Evolutionary conservation across 345 rosid genomes (phyloP), one percentile per base, ranked within the genome.

Genomic region (Eucalyptus polybractea): DNA sequence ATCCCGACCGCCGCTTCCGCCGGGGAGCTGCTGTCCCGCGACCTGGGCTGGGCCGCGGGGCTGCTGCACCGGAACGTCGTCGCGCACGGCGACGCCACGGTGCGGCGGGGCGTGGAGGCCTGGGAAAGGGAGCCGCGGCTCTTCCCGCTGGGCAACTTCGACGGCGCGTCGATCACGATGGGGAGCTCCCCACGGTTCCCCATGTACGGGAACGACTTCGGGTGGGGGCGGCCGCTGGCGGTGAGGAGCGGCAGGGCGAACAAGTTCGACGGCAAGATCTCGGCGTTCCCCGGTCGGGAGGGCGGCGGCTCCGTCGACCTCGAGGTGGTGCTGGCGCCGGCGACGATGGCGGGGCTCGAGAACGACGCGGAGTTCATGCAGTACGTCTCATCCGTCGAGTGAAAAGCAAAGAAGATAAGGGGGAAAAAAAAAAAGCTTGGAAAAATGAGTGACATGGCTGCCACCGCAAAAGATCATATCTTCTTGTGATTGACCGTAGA

Each of bases 121-220:
- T 98, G 99, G 99, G 99, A 96, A 90, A 94, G 86, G 25, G 89
- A 93, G 50, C 99, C 99, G 87, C 92, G 97, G 93, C 29, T 98
- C 89, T 98, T 98, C 37, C 99, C 99, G 24, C 91, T 98, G 7
- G 99, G 99, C 21, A 98, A 98, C 92, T 89, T 91, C 50, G 99
- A 98, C 86, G 99, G 99, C 8, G 99, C 99, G 45, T 97, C 98
- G 51, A 96, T 98, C 56, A 97, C 99, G 29, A 98, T 98, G 97
- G 99, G 99, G 2, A 97, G 99, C 90, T 97, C 99, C 12, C 99
- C 99, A 72, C 93, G 99, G 92, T 97, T 97, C 72, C 99, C 99
- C 2, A 98, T 98, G 99, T 98, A 97, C 90, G 90, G 94, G 54
- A 98, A 97, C 86, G 98, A 98, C 91, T 98, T 98, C 89, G 99